Percentiles rank a stretch among this genome's conserved stretches.
Conservation (phyloP, 2,329 filamentous ascomycete species). For the Fusarium fujikuroi region DNA sequence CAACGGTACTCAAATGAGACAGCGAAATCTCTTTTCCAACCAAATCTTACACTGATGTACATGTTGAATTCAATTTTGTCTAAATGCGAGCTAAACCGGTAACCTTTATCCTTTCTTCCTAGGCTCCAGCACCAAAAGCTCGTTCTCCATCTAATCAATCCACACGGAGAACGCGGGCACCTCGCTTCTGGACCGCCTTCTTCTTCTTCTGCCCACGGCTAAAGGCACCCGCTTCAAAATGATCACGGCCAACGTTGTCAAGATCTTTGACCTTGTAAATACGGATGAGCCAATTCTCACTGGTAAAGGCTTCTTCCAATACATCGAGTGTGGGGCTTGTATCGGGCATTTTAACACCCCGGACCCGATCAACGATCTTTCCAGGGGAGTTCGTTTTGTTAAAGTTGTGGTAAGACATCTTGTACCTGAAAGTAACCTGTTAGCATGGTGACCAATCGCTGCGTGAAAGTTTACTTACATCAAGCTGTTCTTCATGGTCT, state of each 20-base stretch:
- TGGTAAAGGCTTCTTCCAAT: slow-evolving; percentile 96
- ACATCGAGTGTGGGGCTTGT: slow-evolving; percentile 87
- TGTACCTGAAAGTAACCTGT: slow-evolving; percentile 76
- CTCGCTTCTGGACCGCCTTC: slow-evolving; percentile 77
- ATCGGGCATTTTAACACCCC: slow-evolving; percentile 81
- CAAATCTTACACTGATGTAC: slow-evolving; percentile 53
- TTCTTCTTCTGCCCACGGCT: slow-evolving; percentile 87
- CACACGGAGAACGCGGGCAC: slow-evolving; percentile 75
- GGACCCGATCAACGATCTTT: slow-evolving; percentile 90
- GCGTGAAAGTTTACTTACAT: slow-evolving; percentile 73
- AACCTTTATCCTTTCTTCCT: slow-evolving; percentile 35
- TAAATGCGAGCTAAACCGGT: slow-evolving; percentile 42
- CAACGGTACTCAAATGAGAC: neutral
- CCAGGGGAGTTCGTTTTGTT: slow-evolving; percentile 89
- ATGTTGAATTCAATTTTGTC: slow-evolving; percentile 51
- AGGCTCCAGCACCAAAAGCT: slow-evolving; percentile 10
- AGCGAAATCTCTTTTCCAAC: slow-evolving; percentile 25
- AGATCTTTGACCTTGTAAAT: slow-evolving; percentile 99
- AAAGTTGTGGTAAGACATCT: slow-evolving; percentile 99
- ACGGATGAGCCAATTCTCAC: slow-evolving; percentile 99
- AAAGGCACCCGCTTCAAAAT: slow-evolving; percentile 75
- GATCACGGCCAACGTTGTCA: slow-evolving; percentile 93
- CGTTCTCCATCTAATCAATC: slow-evolving; percentile 72
- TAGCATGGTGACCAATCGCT: slow-evolving; percentile 8
- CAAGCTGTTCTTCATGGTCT: slow-evolving; percentile 98